Base-by-base conservation (phyloP, 139 green algal genomes). In the Picochlorum sp. region DNA sequence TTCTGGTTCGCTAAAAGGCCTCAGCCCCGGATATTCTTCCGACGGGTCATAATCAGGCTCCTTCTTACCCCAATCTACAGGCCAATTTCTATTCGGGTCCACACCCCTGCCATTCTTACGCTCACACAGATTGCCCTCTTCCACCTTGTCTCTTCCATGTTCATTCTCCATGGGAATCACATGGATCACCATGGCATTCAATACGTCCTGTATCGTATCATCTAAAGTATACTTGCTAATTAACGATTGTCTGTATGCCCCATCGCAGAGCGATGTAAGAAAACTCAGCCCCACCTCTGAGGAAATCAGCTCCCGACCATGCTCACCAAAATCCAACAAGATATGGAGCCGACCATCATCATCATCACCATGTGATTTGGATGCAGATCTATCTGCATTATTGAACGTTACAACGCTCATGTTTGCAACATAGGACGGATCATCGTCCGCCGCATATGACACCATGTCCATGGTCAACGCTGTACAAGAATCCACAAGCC, bases 61-160 rank as follows among this genome's bases (percentile, higher is more conserved):
- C 72, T 96, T 96, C 37, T 77, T 72, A 18, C 94, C 94, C 91
- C 91, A 99, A 76, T 99, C 85, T 30, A 97, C 74, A 46, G 62
- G 80, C 79, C 82, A 99, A 77, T 99, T 99, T 38, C 94, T 78
- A 74, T 98, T 98, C 61, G 83, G 74, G 73, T 99, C 94, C 56
- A 99, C 94, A 7, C 94, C 94, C 2, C 92, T 79, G 6, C 94
- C 94, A 69, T 98, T 98, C 57, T 97, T 97, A 20, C 94, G 85
- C 74, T 98, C 92, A 74, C 94, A 98, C 21, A 95, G 63, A 45
- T 80, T 41, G 5, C 89, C 90, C 0, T 14, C 50, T 65, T 98
- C 92, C 57, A 98, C 85, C 4, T 73, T 54, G 32, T 75, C 76
- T 4, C 92, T 77, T 1, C 92, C 93, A n/a, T 73, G 61, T 16